Percentiles rank a stretch among this genome's conserved stretches.
phyloP scores from a whole-genome alignment of 257 asterid species.

The Henckelia pumila region DNA sequence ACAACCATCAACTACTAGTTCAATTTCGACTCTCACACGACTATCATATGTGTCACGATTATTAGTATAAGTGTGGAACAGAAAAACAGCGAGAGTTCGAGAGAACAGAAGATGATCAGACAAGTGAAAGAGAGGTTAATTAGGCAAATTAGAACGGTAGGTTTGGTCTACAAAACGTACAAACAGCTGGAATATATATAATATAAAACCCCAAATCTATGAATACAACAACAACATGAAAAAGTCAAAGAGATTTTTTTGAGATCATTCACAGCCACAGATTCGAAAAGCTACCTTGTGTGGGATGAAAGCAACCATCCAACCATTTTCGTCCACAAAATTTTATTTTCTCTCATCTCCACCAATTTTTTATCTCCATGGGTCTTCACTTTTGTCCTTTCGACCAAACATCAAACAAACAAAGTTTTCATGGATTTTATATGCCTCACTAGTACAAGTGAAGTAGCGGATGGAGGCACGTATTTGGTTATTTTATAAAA shows the following conservation, averaged over 20 bases:
- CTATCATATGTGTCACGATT: too few species aligned
- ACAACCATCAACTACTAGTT: too few species aligned
- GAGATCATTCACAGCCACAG: slow-evolving; percentile 38
- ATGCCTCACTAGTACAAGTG: background rate
- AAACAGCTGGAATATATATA: background rate
- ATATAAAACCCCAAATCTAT: background rate
- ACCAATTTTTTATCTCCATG: background rate
- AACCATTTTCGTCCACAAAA: slow-evolving; percentile 38
- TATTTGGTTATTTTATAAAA: too few species aligned
- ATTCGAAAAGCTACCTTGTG: slow-evolving; percentile 21
- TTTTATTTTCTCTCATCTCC: slow-evolving; percentile 15
- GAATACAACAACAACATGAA: background rate
- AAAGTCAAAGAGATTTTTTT: slow-evolving; percentile 16
- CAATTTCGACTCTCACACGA: too few species aligned
- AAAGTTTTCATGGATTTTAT: background rate
- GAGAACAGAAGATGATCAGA: too few species aligned
- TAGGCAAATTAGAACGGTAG: background rate
- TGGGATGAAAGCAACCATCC: slow-evolving; percentile 41
- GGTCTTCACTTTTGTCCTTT: background rate
- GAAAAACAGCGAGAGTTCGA: background rate
- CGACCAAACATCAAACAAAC: background rate
- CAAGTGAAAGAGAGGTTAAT: background rate
- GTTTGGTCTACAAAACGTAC: background rate
- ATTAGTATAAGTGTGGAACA: background rate
- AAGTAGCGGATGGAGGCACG: too few species aligned